Conservation (phyloP, 257 asterid genomes). For the Galeopsis tetrahit region DNA sequence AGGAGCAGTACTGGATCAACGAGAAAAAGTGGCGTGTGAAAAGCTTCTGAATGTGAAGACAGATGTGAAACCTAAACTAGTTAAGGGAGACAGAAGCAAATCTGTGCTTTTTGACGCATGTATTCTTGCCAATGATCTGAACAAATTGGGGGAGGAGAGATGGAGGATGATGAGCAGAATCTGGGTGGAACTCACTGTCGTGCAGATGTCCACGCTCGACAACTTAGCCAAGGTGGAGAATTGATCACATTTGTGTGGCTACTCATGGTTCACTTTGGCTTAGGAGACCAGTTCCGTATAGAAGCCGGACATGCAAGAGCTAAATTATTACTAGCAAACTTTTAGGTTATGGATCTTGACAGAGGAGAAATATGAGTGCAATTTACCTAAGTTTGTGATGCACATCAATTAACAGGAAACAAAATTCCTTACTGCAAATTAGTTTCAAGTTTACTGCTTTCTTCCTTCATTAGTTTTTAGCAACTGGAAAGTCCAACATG, state of each 20-base stretch:
- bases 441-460: no score
- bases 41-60: conserved; percentile 12
- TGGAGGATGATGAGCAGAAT: conserved; percentile 43
- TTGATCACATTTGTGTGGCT: conserved; percentile 51
- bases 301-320: conserved; percentile 4
- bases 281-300: conserved; percentile 22
- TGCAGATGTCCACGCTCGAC: conserved; percentile 38
- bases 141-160: neutral
- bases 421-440: no score
- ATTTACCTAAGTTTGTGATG: no score
- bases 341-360: no score
- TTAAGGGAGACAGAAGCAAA: conserved; percentile 36
- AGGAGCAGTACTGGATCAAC: neutral
- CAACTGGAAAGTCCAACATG: no score
- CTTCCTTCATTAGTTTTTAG: no score
- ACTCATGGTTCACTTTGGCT: conserved; percentile 51
- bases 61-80: neutral
- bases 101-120: conserved; percentile 28
- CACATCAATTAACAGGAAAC: no score
- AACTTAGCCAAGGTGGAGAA: conserved; percentile 48
- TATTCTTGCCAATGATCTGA: conserved; percentile 24
- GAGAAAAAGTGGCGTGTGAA: neutral
- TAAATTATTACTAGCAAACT: neutral
- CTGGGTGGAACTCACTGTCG: conserved; percentile 54
- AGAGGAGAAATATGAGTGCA: no score